Percentiles rank a stretch among this genome's conserved stretches.
Conservation (phyloP, 352 stramenopile genomes). For the Pilasporangium apinafurcum region DNA sequence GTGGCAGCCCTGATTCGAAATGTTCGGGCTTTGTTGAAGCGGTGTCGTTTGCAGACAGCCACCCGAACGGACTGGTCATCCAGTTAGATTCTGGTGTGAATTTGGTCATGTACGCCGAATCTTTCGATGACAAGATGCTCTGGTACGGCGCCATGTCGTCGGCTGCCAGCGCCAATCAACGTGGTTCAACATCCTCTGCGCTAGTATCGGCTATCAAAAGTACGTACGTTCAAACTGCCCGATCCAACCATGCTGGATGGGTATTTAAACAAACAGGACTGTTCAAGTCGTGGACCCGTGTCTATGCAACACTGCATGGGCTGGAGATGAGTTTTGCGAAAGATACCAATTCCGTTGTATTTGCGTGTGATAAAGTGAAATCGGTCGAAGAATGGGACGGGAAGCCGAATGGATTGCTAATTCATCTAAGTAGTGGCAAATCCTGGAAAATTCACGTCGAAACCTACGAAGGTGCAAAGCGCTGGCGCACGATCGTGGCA, state of each 20-base stretch:
- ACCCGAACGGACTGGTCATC: conserved; percentile 66
- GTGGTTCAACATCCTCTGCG: conserved; percentile 21
- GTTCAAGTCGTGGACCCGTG: conserved; percentile 77
- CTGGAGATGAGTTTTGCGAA: conserved; percentile 62
- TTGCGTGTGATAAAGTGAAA: conserved; percentile 50
- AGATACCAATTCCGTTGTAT: conserved; percentile 61
- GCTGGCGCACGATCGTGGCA: conserved; percentile 61
- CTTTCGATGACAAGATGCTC: conserved; percentile 78
- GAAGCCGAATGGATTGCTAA: conserved; percentile 59
- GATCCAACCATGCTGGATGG: conserved; percentile 75
- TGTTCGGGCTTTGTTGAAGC: conserved; percentile 61
- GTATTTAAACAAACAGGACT: conserved; percentile 68
- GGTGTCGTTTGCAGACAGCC: conserved; percentile 63
- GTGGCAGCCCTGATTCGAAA: conserved; percentile 28
- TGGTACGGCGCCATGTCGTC: conserved; percentile 76
- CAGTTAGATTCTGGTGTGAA: conserved; percentile 51
- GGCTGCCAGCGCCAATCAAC: conserved; percentile 36
- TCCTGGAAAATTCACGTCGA: conserved; percentile 69
- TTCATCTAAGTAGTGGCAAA: conserved; percentile 57
- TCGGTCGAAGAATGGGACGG: conserved; percentile 64
- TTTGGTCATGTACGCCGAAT: conserved; percentile 72
- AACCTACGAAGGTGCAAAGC: conserved; percentile 71
- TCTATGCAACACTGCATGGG: conserved; percentile 79
- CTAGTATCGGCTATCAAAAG: conserved; percentile 52
- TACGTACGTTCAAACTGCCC: conserved; percentile 64